Evolutionary conservation across 2,329 filamentous ascomycete species (phyloP), one percentile per base, ranked within the genome.

Genomic region (Bipolaris victoriae): DNA sequence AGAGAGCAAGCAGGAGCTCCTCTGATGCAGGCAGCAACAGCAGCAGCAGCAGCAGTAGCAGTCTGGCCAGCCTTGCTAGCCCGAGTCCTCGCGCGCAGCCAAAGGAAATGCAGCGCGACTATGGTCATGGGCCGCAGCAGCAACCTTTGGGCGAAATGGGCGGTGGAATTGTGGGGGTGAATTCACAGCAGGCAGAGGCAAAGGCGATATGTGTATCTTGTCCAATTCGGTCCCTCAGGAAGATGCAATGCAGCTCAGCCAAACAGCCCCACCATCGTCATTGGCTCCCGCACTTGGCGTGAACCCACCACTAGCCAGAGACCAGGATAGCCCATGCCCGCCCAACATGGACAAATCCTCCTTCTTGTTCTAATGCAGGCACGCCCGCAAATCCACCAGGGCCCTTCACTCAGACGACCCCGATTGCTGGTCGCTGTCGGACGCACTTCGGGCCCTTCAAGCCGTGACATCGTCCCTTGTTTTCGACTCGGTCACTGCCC

Each of bases 21-120:
- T 46, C 43, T 62, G 33, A 57, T 62, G 57, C 62, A 67, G 64
- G 67, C 66, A 68, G 63, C 69, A 68, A 59, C 51, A 55, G 56
- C 64, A 68, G 63, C 69, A 68, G 67, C 66, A 67, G 64, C 69
- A 68, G 66, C 66, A 68, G 64, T 68, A 67, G 59, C 51, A 55
- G 56, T 54, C 49, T 51, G 48, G 61, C 61, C 61, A 69, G 65
- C 65, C 64, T 66, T 66, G 66, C 52, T 63, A 62, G 60, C 60
- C 58, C 52, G 57, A 51, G 49, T 54, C 61, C 67, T 60, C 68
- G 61, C 67, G 55, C 61, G 55, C 54, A 45, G 57, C 63, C 48
- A 61, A 54, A 51, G 57, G 39, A 46, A 45, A 51, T 29, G 63
- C 57, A 64, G 59, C 26, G 47, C 55, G 35, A 45, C 57, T 53